phyloP scores from a whole-genome alignment of 768 basidiomycete genomes.

The Agrocybe praecox region DNA sequence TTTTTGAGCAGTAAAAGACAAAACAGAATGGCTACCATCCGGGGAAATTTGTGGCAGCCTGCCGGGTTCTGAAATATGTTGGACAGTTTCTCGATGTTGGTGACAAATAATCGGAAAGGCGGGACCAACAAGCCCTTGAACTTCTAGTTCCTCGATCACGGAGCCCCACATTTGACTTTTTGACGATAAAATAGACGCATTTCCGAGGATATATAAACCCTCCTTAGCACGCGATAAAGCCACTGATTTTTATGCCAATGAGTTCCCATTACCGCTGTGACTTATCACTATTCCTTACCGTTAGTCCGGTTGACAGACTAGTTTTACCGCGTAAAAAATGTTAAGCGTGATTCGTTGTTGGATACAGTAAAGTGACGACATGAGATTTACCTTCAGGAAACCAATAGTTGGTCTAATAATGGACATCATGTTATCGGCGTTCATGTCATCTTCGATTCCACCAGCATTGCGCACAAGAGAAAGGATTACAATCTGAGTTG shows the following conservation, averaged over 20 bases:
- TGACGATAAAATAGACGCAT: constrained; percentile 53
- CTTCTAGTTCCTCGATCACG: constrained; percentile 60
- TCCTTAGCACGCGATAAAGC: constrained; percentile 76
- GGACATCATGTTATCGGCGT: constrained; percentile 21
- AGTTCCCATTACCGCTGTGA: neutral
- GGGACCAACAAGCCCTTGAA: constrained; percentile 44
- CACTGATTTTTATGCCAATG: constrained; percentile 37
- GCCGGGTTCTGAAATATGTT: constrained; percentile 51
- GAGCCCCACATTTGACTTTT: constrained; percentile 59
- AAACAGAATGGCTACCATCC: constrained; percentile 42
- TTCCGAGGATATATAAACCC: constrained; percentile 75
- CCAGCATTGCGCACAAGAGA: constrained; percentile 77
- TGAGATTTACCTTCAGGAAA: constrained; percentile 61
- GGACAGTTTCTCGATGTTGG: constrained; percentile 47
- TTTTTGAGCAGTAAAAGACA: neutral
- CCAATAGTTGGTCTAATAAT: constrained; percentile 53
- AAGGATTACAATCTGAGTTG: constrained; percentile 61
- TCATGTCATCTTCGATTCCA: constrained; percentile 26
- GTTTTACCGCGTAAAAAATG: neutral
- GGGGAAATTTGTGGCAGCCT: constrained; percentile 53
- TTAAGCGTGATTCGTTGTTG: no score
- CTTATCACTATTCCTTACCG: constrained; percentile 27
- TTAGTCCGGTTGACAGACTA: constrained; percentile 62
- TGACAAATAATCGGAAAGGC: constrained; percentile 61
- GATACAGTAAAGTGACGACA: no score